These are phyloP conservation scores for Dipodascopsis uninucleata DNA, from an alignment of 805 yeast species.

Conservation along the genomic window DNA sequence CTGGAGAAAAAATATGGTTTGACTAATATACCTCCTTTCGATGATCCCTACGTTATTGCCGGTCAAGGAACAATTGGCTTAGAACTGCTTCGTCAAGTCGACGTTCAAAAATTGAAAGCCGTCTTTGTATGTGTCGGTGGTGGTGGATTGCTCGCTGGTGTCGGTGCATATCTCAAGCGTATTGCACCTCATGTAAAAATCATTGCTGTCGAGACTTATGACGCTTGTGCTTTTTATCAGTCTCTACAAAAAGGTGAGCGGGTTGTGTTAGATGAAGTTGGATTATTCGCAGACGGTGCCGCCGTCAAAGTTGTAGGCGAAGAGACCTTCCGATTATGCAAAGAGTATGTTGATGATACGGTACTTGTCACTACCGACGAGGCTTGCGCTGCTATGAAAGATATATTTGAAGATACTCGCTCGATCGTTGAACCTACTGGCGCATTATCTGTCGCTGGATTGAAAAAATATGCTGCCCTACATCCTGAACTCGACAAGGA, in stretches of 20 bases:
- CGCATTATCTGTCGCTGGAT: slow-evolving; percentile 92
- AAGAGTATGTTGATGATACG: slow-evolving; percentile 81
- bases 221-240: slow-evolving; percentile 87
- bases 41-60: slow-evolving; percentile 96
- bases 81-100: slow-evolving; percentile 85
- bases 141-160: slow-evolving; percentile 92
- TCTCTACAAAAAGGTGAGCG: slow-evolving; percentile 57
- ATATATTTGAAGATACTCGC: slow-evolving; percentile 92
- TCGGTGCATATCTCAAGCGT: slow-evolving; percentile 84
- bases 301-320: slow-evolving; percentile 88
- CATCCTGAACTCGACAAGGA: slow-evolving; percentile 70
- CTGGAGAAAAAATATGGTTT: slow-evolving; percentile 65
- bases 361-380: slow-evolving; percentile 86
- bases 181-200: slow-evolving; percentile 96
- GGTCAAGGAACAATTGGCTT: slow-evolving; percentile 98
- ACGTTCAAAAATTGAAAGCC: slow-evolving; percentile 55
- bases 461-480: slow-evolving; percentile 69
- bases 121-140: slow-evolving; percentile 95
- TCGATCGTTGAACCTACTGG: slow-evolving; percentile 95
- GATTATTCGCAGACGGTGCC: slow-evolving; percentile 98
- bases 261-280: slow-evolving; percentile 65
- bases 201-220: slow-evolving; percentile 93
- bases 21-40: slow-evolving; percentile 95
- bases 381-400: slow-evolving; percentile 94
- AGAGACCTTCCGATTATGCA: slow-evolving; percentile 81